These are phyloP conservation scores for Cytospora mali DNA, from an alignment of 2,329 filamentous ascomycete species.

Conservation along the genomic window DNA sequence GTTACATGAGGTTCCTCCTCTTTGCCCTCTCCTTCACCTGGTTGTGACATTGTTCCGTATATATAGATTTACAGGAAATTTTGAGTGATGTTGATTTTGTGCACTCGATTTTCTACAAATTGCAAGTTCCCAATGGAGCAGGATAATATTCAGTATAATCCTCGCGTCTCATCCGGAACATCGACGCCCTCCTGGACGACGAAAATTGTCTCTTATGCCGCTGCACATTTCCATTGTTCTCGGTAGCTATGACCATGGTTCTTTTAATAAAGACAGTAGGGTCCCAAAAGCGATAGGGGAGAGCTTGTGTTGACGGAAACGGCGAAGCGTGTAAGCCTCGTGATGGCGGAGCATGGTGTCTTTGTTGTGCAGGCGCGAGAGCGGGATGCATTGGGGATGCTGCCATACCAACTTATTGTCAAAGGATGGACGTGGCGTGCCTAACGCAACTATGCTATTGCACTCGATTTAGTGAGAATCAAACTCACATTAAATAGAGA, in stretches of 20 bases:
- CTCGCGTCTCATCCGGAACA: background rate
- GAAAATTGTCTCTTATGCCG: conserved; percentile 15
- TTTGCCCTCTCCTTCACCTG: background rate
- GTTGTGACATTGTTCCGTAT: background rate
- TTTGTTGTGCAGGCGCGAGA: conserved; percentile 15
- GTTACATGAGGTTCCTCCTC: background rate
- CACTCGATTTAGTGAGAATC: background rate
- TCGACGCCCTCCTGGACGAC: background rate
- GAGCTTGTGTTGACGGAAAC: conserved; percentile 10
- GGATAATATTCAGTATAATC: background rate
- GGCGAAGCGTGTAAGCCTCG: conserved; percentile 9
- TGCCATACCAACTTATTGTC: conserved; percentile 18
- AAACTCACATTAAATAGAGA: background rate
- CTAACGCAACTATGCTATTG: background rate
- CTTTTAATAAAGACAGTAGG: conserved; percentile 14
- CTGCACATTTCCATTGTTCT: conserved; percentile 20
- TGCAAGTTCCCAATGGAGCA: background rate
- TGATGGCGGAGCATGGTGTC: conserved; percentile 9
- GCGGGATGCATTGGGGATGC: background rate
- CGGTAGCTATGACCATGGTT: background rate
- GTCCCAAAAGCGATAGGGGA: background rate
- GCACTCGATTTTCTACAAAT: background rate
- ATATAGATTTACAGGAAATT: background rate
- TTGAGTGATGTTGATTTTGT: background rate
- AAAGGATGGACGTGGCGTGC: background rate